These are phyloP conservation scores for Cocos nucifera DNA, from an alignment of 176 grass and related monocot species.

Conservation along the genomic window DNA sequence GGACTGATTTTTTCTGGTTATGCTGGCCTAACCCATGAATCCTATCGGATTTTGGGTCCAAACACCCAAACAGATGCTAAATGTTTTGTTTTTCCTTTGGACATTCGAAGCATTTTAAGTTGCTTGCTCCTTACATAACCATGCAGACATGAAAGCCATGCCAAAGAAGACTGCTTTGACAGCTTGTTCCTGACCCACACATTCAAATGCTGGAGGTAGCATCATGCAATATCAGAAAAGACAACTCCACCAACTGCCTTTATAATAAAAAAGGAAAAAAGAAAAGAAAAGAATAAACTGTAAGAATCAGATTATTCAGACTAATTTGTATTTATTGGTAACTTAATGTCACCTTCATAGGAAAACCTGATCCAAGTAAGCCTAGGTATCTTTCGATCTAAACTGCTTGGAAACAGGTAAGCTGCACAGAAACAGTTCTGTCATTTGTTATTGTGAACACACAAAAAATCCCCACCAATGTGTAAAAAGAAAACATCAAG, in stretches of 20 bases:
- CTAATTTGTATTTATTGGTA: too few species aligned
- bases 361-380: slow-evolving; percentile 77
- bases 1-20: too few species aligned
- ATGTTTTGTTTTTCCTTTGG: too few species aligned
- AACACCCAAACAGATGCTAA: too few species aligned
- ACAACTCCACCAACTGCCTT: slow-evolving; percentile 86
- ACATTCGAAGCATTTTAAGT: too few species aligned
- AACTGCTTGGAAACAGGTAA: slow-evolving; percentile 69
- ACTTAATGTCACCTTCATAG: background rate
- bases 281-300: slow-evolving; percentile 1
- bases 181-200: slow-evolving; percentile 89
- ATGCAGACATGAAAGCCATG: slow-evolving; percentile 98
- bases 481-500: too few species aligned
- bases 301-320: background rate
- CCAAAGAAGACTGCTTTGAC: slow-evolving; percentile 90
- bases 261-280: background rate
- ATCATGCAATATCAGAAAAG: slow-evolving; percentile 97
- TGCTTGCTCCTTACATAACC: slow-evolving; percentile 14
- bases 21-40: too few species aligned
- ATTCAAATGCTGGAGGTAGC: slow-evolving; percentile 91
- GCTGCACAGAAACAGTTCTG: slow-evolving; percentile 28
- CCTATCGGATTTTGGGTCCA: too few species aligned
- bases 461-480: too few species aligned
- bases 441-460: too few species aligned
- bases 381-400: slow-evolving; percentile 86